Percentiles rank a stretch among this genome's conserved stretches.
These are phyloP conservation scores for Fusarium incarnatum DNA, from an alignment of 2,329 filamentous ascomycete genomes.

Conservation along the genomic window DNA sequence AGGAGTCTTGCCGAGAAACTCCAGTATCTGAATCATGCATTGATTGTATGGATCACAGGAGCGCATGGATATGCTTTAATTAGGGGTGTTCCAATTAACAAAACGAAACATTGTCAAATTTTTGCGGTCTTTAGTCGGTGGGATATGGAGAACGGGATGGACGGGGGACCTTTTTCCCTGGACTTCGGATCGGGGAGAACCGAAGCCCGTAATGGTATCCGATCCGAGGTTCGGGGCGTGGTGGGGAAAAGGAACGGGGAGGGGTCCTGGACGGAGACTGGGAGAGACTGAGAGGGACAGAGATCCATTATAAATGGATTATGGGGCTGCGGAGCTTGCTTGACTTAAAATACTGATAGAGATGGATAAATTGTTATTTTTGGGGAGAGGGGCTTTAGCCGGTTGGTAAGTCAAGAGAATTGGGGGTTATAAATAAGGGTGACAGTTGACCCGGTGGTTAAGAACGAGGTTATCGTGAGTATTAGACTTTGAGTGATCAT, in stretches of 20 bases:
- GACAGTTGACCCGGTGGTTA: slow-evolving; percentile 8
- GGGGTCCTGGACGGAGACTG: not conserved
- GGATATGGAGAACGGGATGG: not conserved
- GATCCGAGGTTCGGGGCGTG: slow-evolving; percentile 33
- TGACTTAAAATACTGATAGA: slow-evolving; percentile 9
- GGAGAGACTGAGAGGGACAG: too few species aligned
- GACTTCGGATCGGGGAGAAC: slow-evolving; percentile 3
- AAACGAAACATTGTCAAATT: not conserved
- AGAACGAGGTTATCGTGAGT: not conserved
- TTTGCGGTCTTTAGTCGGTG: not conserved
- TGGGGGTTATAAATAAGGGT: not conserved
- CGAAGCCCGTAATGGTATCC: slow-evolving; percentile 11
- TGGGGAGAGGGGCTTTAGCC: not conserved
- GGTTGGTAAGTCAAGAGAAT: not conserved
- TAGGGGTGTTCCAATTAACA: not conserved
- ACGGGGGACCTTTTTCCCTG: not conserved
- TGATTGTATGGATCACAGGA: not conserved
- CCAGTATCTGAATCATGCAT: not conserved
- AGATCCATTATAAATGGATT: not conserved
- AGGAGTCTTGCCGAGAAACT: not conserved
- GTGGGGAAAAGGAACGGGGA: not conserved
- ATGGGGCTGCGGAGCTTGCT: not conserved
- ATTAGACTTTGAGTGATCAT: not conserved
- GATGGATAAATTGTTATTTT: not conserved
- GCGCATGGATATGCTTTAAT: not conserved